Evolutionary conservation across 495 filamentous ascomycete species (phyloP).

Genomic region (Neurospora sp.): DNA sequence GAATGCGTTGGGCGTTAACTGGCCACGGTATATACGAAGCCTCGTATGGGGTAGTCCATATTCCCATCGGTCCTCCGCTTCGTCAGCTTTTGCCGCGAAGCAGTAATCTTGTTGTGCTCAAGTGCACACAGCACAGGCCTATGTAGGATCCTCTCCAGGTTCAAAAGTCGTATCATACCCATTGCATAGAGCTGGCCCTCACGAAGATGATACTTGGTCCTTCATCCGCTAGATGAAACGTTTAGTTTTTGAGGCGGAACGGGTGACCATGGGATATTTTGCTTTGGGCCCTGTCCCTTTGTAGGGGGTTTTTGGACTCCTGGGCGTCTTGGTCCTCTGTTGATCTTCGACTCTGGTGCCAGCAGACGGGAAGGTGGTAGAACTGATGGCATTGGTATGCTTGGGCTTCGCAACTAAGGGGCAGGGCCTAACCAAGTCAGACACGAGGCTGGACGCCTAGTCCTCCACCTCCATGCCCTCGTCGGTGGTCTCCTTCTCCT

Average conservation of each 20-base stretch:
- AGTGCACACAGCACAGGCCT: neutral
- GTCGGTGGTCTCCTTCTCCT: conserved; percentile 12
- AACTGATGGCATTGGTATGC: neutral
- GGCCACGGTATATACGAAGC: neutral
- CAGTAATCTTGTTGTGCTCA: neutral
- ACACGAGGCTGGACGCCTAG: conserved; percentile 1
- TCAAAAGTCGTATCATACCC: neutral
- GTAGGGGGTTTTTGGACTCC: neutral
- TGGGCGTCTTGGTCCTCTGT: neutral
- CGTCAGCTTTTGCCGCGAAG: neutral
- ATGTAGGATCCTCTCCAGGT: neutral
- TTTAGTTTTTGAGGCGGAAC: neutral
- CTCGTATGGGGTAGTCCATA: neutral
- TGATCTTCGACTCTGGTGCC: neutral
- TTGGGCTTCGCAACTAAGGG: neutral
- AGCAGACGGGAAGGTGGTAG: neutral
- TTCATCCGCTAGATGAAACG: neutral
- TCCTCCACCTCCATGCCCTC: conserved; percentile 18
- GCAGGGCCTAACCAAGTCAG: neutral
- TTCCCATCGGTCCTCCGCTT: neutral
- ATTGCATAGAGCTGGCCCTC: neutral
- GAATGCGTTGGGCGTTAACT: neutral
- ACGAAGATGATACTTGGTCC: neutral
- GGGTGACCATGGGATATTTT: neutral
- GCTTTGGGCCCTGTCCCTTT: neutral